These are phyloP conservation scores for Globisporangium lucens DNA, from an alignment of 352 stramenopile species.

Conservation along the genomic window DNA sequence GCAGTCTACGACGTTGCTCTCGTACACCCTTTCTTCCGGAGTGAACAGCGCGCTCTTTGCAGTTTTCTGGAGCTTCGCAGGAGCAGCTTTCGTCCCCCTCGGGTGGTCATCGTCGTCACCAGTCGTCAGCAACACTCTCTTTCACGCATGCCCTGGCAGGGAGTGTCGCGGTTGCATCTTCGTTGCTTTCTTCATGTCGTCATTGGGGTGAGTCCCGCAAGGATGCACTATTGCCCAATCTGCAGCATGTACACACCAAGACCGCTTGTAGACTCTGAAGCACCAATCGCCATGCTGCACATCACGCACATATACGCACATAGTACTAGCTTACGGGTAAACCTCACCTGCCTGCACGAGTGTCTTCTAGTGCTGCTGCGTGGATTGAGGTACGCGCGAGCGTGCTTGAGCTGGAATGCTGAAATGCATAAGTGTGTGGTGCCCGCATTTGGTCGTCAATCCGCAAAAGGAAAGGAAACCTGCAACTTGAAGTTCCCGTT, in stretches of 20 bases:
- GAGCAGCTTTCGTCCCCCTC: background rate
- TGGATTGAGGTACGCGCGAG: background rate
- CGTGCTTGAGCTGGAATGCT: constrained; percentile 1
- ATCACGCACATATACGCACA: background rate
- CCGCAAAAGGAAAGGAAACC: background rate
- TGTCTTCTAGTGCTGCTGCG: background rate
- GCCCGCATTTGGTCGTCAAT: background rate
- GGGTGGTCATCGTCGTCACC: background rate
- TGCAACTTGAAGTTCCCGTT: constrained; percentile 1
- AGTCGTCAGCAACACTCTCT: background rate
- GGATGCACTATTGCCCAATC: background rate
- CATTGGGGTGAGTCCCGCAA: background rate
- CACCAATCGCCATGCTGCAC: background rate
- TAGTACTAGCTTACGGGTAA: background rate
- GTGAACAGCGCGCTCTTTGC: constrained; percentile 5
- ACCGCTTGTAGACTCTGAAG: background rate
- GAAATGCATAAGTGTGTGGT: background rate
- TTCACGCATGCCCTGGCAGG: background rate
- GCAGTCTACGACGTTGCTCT: background rate
- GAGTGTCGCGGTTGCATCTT: background rate
- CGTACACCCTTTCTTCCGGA: background rate
- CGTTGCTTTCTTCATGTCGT: background rate
- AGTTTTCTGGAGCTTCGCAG: background rate
- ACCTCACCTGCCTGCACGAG: background rate
- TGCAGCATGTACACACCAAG: background rate